Base-by-base conservation (phyloP, 1,284 basidiomycete genomes). In the Leccinum holopus region DNA sequence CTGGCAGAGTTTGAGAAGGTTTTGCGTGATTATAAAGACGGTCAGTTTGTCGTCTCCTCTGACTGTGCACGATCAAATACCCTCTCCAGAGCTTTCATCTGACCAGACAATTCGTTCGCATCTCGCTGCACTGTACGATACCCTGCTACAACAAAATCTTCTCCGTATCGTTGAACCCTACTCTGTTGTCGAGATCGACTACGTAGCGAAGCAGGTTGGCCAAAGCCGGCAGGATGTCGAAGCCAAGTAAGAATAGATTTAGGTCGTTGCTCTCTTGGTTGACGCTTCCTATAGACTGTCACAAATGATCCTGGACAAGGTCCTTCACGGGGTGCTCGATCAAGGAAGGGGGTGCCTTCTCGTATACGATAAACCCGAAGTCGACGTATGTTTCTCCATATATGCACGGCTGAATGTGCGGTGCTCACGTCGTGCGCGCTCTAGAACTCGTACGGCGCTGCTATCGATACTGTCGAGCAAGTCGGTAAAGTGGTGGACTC, bases 251-350 rank as follows among this genome's bases (percentile, higher is more conserved):
- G 90, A 80, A 37, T 54, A 12, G 8, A 14, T 30, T 18, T 35
- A 5, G 1, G 28, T 28, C 7, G 39, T 28, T 25, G 57, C 28
- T 49, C 11, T 57, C 59, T 49, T 3, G 18, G 62, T 54, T 67
- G 54, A 65, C 57, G 12, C 21, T 61, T 66, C 59, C 25, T 6
- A 7, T 44, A 95, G 93, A 74, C 78, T 99, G 58, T 95, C 92
- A 57, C 97, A 98, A 76, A 98, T 99, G 97, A 98, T 99, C 66
- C 80, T 99, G 51, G 97, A 99, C 77, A 96, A 97, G 71, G 87
- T 96, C 1, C 87, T 99, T 70, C 86, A 94, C 67, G 97, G 97
- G 6, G 95, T 98, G 3, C 81, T 99, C 25, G 97, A 98, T 74
- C 97, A 98, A 76, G 95, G 94, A 18, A 86, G 92, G 1, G 96